Evolutionary conservation across 306 rosid species (phyloP), one percentile per base, ranked within the genome.

Genomic region (Cicer chorassanicum): DNA sequence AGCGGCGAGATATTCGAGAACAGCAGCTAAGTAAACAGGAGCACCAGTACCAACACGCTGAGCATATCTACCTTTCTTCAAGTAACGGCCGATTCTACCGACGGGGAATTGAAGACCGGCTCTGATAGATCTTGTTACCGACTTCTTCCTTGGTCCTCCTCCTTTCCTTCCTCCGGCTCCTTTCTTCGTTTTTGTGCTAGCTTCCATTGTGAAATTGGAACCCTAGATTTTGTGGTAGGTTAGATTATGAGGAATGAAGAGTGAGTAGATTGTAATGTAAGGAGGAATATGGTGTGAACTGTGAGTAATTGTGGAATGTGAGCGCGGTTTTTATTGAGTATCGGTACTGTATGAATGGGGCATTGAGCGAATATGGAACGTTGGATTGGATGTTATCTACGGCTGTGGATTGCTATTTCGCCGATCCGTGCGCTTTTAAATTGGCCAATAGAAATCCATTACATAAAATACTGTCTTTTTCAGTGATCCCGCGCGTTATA

Each of bases 61-160:
- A 1, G 94, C 73, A 16, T 89, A 89, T 3, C 91, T 84, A 1
- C 92, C 94, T 5, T 89, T 89, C 73, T 89, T 89, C 39, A 89
- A 59, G 57, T 53, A 89, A 1, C 92, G 88, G 0, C 87, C 88
- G 1, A 89, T 87, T 5, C 94, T 81, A 11, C 94, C 92, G 1
- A 89, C 94, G 2, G 94, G 94, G 39, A 89, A 89, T 49, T 89
- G 94, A 24, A 89, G 94, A 10, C 94, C 94, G 1, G 94, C 88
- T 9, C 83, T 89, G 16, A 67, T 42, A 1, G 92, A 89, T 56
- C 89, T 82, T 8, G 94, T 38, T 0, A 87, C 90, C 0, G 91
- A 14, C 78, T 87, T 89, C 87, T 89, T 89, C 73, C 85, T 80
- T 3, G 81, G 84, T 0, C 87, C 88, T 1, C 89, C 84, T 0